These are phyloP conservation scores for Eutrema salsugineum DNA, from an alignment of 441 rosid genomes.

Conservation along the genomic window DNA sequence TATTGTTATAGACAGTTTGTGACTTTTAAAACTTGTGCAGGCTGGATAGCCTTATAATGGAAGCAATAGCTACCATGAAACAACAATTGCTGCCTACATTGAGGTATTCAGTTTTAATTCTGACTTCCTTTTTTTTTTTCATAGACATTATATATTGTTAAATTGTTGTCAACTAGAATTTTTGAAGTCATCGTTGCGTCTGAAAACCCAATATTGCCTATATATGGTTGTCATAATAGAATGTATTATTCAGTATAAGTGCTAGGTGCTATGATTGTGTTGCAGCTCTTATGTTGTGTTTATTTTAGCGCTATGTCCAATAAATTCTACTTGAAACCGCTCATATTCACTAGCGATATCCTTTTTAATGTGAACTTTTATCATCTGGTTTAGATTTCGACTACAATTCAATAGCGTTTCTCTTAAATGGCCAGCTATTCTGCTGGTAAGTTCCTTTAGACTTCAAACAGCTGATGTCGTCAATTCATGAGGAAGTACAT, in stretches of 20 bases:
- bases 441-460: too few relatives aligned
- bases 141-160: neutral
- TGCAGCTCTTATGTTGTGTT: too few relatives aligned
- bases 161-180: neutral
- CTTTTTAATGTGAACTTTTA: too few relatives aligned
- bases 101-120: constrained; percentile 49
- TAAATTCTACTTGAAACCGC: too few relatives aligned
- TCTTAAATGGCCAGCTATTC: too few relatives aligned
- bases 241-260: neutral
- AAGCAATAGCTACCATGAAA: constrained; percentile 77
- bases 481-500: too few relatives aligned
- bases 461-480: too few relatives aligned
- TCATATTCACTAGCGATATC: too few relatives aligned
- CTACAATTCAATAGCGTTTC: too few relatives aligned
- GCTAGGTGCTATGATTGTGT: too few relatives aligned
- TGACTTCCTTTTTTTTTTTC: neutral
- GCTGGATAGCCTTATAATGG: constrained; percentile 87
- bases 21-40: constrained; percentile 34
- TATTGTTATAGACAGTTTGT: neutral
- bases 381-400: too few relatives aligned
- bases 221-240: neutral
- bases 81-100: constrained; percentile 75
- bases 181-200: neutral
- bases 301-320: too few relatives aligned
- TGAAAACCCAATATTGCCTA: neutral